These are phyloP conservation scores for Fusarium sp. DNA, from an alignment of 2,329 filamentous ascomycete species.

Conservation along the genomic window DNA sequence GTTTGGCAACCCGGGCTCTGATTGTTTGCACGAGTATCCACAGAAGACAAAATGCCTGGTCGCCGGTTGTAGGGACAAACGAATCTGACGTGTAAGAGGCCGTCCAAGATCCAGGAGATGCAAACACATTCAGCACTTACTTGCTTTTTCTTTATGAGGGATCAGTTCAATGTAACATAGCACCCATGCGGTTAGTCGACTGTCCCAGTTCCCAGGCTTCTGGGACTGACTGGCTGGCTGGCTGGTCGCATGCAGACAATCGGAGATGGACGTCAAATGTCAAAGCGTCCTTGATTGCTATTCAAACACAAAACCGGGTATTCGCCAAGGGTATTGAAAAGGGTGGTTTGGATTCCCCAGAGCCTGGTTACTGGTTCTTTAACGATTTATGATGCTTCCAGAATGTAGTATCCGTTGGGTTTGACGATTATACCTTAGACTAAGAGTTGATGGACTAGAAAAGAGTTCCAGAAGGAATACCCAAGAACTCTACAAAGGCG, in stretches of 20 bases:
- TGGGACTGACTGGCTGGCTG: conserved; percentile 21
- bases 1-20: conserved; percentile 14
- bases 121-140: conserved; percentile 11
- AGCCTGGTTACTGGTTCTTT: conserved; percentile 22
- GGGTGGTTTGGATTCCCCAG: conserved; percentile 9
- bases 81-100: conserved; percentile 7
- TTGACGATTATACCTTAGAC: not conserved
- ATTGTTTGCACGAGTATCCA: conserved; percentile 36
- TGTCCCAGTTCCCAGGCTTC: conserved; percentile 21
- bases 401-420: not conserved
- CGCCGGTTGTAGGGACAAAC: conserved; percentile 18
- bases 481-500: conserved; percentile 3
- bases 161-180: not conserved
- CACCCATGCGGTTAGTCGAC: conserved; percentile 7
- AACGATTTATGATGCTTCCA: conserved; percentile 6
- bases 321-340: conserved; percentile 13
- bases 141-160: conserved; percentile 24
- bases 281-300: conserved; percentile 11
- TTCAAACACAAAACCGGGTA: conserved; percentile 14
- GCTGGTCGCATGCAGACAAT: conserved; percentile 25
- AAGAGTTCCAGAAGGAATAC: conserved; percentile 19
- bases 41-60: conserved; percentile 9
- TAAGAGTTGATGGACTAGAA: not conserved
- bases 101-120: not conserved
- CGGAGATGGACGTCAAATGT: conserved; percentile 25